Evolutionary conservation across 257 asterid species (phyloP), one percentile per base, ranked within the genome.

Genomic region (Plantago elongata): DNA sequence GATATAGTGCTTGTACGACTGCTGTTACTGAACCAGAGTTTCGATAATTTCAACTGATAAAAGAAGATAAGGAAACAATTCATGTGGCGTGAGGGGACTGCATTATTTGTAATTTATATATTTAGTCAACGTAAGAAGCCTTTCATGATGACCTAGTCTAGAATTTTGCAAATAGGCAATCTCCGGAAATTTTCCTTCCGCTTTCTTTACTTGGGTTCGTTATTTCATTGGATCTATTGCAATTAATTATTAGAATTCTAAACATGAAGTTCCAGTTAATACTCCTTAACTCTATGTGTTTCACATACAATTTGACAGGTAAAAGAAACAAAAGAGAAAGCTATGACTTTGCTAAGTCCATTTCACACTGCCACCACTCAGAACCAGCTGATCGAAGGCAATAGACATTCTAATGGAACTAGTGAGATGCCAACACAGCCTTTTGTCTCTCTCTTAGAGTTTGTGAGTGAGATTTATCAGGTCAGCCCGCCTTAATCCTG

Each of bases 381-480:
- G 69, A 81, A 72, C 76, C 84, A 74, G 74, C 74, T 71, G 76
- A 67, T 69, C 54, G 96, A 83, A 66, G 76, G 81, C 66, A 72
- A 80, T 71, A 74, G 67, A 16, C 79, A 58, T 75, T 65, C 83
- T 61, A 91, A 73, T 17, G 90, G 80, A 72, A 69, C 79, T 64
- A 37, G 58, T 72, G 90, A 75, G 62, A 66, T 72, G 68, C 78
- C 77, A 14, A 73, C 68, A 27, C 94, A 83, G 72, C 78, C 95
- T 69, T 93, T 86, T 79, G 82, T 89, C 64, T 89, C 95, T 60
- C 83, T 93, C 59, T 74, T 93, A 76, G 96, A 87, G 89, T 89
- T 93, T 77, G 90, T 93, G 71, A 81, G 94, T 83, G 99, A 83
- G 79, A 83, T 89, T 74, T 93, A 89, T 76, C 90, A 85, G 99